Conservation (phyloP, 108 stramenopile genomes). For the Epipyxis sp. region DNA sequence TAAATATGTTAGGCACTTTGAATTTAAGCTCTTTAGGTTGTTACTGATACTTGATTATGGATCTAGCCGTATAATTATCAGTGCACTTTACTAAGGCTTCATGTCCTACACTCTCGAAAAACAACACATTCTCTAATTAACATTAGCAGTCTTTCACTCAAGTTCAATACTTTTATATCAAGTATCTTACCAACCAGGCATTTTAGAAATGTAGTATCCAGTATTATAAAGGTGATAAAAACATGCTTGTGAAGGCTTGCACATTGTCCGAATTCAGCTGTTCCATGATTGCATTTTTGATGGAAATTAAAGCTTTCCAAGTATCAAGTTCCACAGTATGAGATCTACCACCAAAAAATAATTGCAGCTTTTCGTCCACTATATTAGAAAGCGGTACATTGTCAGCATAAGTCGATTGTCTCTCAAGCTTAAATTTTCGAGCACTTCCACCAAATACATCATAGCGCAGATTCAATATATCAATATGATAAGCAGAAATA, state of each 20-base stretch:
- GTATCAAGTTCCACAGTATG: neutral
- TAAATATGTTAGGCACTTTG: neutral
- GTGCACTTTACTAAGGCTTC: neutral
- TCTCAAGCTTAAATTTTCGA: neutral
- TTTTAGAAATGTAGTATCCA: neutral
- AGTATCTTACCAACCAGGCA: neutral
- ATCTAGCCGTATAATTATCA: neutral
- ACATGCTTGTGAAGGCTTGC: slow-evolving; percentile 8
- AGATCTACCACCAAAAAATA: neutral
- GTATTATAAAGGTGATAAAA: neutral
- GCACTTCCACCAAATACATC: slow-evolving; percentile 1
- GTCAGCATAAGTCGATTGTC: neutral
- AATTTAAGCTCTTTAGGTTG: neutral
- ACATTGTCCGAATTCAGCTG: neutral
- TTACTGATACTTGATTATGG: neutral
- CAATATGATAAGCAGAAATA: neutral
- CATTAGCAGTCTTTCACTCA: neutral
- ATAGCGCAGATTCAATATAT: neutral
- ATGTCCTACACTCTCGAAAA: neutral
- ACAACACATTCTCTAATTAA: neutral
- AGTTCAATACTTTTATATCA: neutral
- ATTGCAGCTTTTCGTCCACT: neutral
- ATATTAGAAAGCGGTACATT: neutral
- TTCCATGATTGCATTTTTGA: neutral
- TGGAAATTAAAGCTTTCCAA: neutral